Base-by-base conservation (phyloP, 2,329 filamentous ascomycete genomes). In the Cladosporium sp. region DNA sequence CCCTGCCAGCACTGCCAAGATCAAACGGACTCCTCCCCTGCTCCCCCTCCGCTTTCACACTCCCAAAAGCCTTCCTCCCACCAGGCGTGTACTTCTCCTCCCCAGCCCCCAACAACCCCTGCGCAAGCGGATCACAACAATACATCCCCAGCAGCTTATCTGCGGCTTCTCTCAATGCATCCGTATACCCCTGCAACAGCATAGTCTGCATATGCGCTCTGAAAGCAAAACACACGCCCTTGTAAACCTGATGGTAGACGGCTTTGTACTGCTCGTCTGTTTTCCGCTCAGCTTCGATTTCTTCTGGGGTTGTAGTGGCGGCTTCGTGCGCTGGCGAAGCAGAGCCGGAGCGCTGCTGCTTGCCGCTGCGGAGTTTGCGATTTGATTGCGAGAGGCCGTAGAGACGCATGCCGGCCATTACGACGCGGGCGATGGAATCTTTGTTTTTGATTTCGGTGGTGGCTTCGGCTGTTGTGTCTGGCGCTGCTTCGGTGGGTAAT, bases 361-460 rank as follows among this genome's bases (percentile, higher is more conserved):
- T 72, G 48, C 16, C 26, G 11, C 16, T 21, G 11, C 43, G 54
- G 6, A 53, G 48, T 62, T 70, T 78, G 73, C 70, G 71, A 64
- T 78, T 81, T 49, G 76, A 71, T 66, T 82, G 81, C 39, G 81
- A 78, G 10, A 83, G 67, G 1, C 83, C 83, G 67, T 84, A 78
- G 66, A 85, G 77, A 1, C 83, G 81, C 82, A 85, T 83, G 4
- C 81, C 83, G 6, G 83, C 80, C 80, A 85, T 82, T 26, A 84
- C 79, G 5, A 83, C 75, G n/a, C 80, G 77, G 0, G 81, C 80
- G 3, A 85, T 73, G 2, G 79, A 72, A n/a, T 82, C 80, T 66
- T 83, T 84, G 71, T 85, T 85, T 57, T 73, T 76, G 26, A 64
- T 63, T 34, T 75, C 73, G 10, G 67, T 61, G 2, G 67, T 61